Conservation (phyloP, 1,284 basidiomycete species). For the Microbotryum scabiosae region DNA sequence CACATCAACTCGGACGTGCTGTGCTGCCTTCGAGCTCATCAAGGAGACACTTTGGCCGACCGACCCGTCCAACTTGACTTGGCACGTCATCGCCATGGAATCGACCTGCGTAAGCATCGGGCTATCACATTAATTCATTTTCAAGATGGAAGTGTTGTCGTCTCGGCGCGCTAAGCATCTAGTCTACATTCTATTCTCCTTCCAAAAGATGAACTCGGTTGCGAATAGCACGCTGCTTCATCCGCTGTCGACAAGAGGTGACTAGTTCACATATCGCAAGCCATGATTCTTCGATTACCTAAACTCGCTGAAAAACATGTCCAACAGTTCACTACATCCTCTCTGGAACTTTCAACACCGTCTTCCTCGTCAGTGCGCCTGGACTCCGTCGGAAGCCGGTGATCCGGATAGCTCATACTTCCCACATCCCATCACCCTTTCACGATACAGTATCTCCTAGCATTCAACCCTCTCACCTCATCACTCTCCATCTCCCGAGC, state of each 20-base stretch:
- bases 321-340: conserved; percentile 23
- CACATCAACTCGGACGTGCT: too few species aligned
- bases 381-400: too few species aligned
- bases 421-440: conserved; percentile 5
- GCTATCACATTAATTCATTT: not conserved
- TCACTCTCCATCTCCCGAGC: conserved; percentile 25
- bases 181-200: not conserved
- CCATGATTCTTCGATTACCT: not conserved
- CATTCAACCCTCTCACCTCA: conserved; percentile 33
- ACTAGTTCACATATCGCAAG: not conserved
- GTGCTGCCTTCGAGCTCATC: too few species aligned
- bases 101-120: not conserved
- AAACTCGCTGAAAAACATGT: not conserved
- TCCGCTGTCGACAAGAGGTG: conserved; percentile 1
- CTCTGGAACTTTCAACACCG: conserved; percentile 30
- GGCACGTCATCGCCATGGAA: not conserved
- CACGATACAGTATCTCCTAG: conserved; percentile 31
- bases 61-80: too few species aligned
- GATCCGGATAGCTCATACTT: not conserved
- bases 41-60: too few species aligned
- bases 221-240: not conserved
- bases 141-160: too few species aligned
- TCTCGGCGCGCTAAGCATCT: not conserved
- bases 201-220: not conserved
- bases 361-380: conserved; percentile 13